These are phyloP conservation scores for Ophiostoma perfectum DNA, from an alignment of 2,329 filamentous ascomycete species.

Conservation along the genomic window DNA sequence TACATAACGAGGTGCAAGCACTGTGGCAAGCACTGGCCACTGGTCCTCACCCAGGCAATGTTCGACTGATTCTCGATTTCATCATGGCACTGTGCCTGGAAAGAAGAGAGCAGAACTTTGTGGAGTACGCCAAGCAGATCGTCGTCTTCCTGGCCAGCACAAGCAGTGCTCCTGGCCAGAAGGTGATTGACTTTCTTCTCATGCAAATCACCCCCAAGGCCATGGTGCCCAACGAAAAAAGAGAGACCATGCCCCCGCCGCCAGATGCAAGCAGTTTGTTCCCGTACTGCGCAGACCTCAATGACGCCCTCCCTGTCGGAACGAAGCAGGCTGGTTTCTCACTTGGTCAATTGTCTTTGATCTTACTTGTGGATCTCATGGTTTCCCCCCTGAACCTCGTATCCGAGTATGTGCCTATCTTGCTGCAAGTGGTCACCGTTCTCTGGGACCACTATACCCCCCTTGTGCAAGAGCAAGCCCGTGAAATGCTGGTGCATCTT, in stretches of 20 bases:
- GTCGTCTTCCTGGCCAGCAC: constrained; percentile 92
- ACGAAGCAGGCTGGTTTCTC: constrained; percentile 92
- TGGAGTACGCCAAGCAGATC: constrained; percentile 96
- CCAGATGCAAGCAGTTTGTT: constrained; percentile 69
- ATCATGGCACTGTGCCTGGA: constrained; percentile 93
- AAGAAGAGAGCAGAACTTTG: constrained; percentile 92
- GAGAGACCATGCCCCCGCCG: constrained; percentile 43
- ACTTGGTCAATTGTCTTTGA: constrained; percentile 84
- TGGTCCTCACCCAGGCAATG: constrained; percentile 86
- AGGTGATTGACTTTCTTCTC: constrained; percentile 89
- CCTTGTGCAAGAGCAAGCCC: constrained; percentile 90
- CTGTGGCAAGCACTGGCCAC: constrained; percentile 95
- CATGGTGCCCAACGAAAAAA: constrained; percentile 91
- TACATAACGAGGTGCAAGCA: constrained; percentile 96
- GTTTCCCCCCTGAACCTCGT: constrained; percentile 80
- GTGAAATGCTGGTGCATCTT: constrained; percentile 95
- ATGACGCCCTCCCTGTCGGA: constrained; percentile 71
- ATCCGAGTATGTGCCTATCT: constrained; percentile 72
- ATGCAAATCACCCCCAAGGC: constrained; percentile 88
- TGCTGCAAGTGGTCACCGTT: constrained; percentile 86
- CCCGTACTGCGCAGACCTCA: constrained; percentile 85
- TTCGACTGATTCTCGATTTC: constrained; percentile 90
- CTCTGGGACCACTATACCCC: constrained; percentile 97
- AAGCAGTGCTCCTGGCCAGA: constrained; percentile 65
- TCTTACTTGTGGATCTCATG: constrained; percentile 91